A percentile compares a stretch with the other conserved stretches of the same genome.
These are phyloP conservation scores for Botrytis elliptica DNA, from an alignment of 2,329 filamentous ascomycete species.

Conservation along the genomic window DNA sequence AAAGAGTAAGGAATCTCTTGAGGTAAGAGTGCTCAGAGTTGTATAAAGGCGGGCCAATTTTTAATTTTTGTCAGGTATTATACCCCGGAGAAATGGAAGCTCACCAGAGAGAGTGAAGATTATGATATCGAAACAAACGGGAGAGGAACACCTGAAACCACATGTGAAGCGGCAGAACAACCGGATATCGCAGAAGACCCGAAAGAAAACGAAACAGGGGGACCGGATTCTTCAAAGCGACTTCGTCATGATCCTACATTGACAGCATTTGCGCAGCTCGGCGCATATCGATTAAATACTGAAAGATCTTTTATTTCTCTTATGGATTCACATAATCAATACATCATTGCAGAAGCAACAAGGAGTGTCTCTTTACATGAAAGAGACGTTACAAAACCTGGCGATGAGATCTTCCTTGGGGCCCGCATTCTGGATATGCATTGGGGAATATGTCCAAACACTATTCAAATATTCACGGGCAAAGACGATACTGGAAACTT, in stretches of 20 bases:
- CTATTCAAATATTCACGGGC: constrained; percentile 29
- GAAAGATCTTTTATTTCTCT: constrained; percentile 48
- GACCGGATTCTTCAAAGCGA: constrained; percentile 13
- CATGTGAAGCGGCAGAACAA: not conserved
- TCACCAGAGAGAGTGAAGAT: constrained; percentile 8
- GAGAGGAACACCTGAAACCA: not conserved
- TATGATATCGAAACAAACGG: not conserved
- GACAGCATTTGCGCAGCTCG: constrained; percentile 48
- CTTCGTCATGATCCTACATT: constrained; percentile 43
- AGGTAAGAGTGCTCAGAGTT: not conserved
- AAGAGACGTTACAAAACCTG: constrained; percentile 12
- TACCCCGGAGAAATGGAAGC: constrained; percentile 17
- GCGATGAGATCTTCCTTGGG: constrained; percentile 30
- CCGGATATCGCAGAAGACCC: not conserved
- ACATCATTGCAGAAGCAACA: constrained; percentile 33
- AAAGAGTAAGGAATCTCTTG: constrained; percentile 20
- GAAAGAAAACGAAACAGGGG: constrained; percentile 1
- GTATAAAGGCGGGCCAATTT: no score
- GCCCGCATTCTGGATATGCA: constrained; percentile 23
- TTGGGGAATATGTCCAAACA: constrained; percentile 31
- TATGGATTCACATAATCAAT: constrained; percentile 31
- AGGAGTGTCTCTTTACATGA: constrained; percentile 27
- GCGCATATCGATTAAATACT: constrained; percentile 46
- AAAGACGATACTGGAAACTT: constrained; percentile 24
- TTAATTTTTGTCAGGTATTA: constrained; percentile 13